Conservation (phyloP, 345 rosid species). For the Psidium guajava region DNA sequence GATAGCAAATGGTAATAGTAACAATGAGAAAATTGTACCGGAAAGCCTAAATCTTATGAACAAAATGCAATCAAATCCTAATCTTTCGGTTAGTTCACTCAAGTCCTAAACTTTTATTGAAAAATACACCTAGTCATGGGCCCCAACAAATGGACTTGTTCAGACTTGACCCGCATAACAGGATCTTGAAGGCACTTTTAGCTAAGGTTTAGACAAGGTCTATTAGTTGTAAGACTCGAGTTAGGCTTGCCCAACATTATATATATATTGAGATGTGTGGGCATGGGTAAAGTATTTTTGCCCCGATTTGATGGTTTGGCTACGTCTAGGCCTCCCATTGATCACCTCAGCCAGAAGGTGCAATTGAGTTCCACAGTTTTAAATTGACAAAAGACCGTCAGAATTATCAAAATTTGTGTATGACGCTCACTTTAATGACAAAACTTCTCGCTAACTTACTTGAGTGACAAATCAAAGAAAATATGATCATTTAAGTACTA, state of each 20-base stretch:
- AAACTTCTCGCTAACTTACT: too few species aligned
- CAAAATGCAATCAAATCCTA: neutral
- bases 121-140: neutral
- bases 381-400: too few species aligned
- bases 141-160: neutral
- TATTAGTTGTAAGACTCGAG: neutral
- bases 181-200: neutral
- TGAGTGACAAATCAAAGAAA: too few species aligned
- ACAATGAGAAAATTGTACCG: neutral
- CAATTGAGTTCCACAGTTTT: neutral
- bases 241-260: neutral
- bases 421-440: too few species aligned
- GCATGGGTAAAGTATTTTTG: neutral
- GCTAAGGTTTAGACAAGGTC: neutral
- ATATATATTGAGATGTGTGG: neutral
- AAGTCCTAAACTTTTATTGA: neutral
- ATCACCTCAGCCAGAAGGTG: neutral
- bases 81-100: neutral
- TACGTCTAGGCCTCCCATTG: neutral
- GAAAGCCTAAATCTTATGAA: neutral
- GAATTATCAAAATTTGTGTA: too few species aligned
- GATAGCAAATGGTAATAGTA: neutral
- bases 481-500: too few species aligned
- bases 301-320: neutral
- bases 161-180: neutral